phyloP scores from a whole-genome alignment of 2,329 filamentous ascomycete species.

The Hawksworthiomyces lignivorus region DNA sequence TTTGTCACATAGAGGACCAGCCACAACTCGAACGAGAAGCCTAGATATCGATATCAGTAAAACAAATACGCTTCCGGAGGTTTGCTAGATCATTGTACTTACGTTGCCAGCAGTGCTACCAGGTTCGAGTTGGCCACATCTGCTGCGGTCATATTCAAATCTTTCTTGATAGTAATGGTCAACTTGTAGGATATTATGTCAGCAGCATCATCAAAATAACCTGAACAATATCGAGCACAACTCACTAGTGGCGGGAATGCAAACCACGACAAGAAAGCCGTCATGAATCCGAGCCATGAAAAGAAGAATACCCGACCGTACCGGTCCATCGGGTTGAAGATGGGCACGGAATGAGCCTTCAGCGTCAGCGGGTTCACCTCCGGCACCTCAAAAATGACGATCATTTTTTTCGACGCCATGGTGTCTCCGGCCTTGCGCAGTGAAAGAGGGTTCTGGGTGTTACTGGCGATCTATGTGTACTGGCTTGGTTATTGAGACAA shows the following conservation, averaged over 20 bases:
- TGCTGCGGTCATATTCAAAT: slow-evolving; percentile 60
- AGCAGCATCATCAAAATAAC: neutral
- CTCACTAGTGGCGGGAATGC: slow-evolving; percentile 76
- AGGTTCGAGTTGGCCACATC: slow-evolving; percentile 87
- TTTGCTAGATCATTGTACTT: too few relatives aligned
- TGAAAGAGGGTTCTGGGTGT: too few relatives aligned
- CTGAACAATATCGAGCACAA: too few relatives aligned
- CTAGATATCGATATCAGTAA: too few relatives aligned
- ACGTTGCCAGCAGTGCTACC: slow-evolving; percentile 65
- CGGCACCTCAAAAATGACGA: slow-evolving; percentile 45
- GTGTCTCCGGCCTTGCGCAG: neutral
- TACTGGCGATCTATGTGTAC: too few relatives aligned
- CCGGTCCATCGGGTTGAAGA: slow-evolving; percentile 67
- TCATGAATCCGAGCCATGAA: slow-evolving; percentile 77
- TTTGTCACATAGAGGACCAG: slow-evolving; percentile 76
- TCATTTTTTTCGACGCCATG: neutral
- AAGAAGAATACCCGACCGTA: slow-evolving; percentile 88
- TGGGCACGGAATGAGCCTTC: slow-evolving; percentile 72
- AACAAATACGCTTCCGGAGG: too few relatives aligned
- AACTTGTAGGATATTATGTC: slow-evolving; percentile 32
- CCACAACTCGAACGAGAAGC: slow-evolving; percentile 66
- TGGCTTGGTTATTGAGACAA: too few relatives aligned
- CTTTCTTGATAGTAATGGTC: slow-evolving; percentile 68
- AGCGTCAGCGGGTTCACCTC: slow-evolving; percentile 75
- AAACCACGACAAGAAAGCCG: slow-evolving; percentile 87